Evolutionary conservation across 2,329 filamentous ascomycete species (phyloP).

Genomic region (Cytospora mali): DNA sequence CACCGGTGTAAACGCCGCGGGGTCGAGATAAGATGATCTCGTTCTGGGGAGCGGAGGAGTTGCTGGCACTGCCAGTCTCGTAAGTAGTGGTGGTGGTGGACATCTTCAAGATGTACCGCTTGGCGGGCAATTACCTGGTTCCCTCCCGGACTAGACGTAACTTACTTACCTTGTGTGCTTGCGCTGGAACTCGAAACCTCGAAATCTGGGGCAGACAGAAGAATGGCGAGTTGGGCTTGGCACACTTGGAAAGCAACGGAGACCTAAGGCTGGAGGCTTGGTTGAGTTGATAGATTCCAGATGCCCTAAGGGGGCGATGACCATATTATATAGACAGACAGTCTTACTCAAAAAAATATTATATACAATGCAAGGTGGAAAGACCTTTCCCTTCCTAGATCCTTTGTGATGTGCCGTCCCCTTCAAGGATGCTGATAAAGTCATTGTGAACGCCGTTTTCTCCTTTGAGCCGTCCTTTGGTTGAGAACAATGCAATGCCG

Average conservation of each 20-base stretch:
- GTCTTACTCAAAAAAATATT: not conserved
- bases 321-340: not conserved
- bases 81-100: not conserved
- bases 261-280: not conserved
- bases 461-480: not conserved
- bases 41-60: not conserved
- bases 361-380: not conserved
- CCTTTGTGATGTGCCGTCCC: not conserved
- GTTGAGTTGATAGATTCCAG: not conserved
- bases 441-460: not conserved
- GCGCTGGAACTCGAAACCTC: not conserved
- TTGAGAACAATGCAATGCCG: slow-evolving; percentile 8
- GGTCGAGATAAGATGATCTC: not conserved
- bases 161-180: not conserved
- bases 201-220: too few relatives aligned
- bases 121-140: not conserved
- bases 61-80: not conserved
- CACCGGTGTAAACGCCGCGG: slow-evolving; percentile 3
- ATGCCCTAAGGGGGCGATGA: not conserved
- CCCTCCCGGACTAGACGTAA: not conserved
- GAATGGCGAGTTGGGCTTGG: not conserved
- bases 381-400: not conserved
- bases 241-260: not conserved
- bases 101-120: not conserved
- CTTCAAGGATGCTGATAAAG: not conserved